These are phyloP conservation scores for Cyathus striatus DNA, from an alignment of 768 basidiomycete genomes.

Conservation along the genomic window DNA sequence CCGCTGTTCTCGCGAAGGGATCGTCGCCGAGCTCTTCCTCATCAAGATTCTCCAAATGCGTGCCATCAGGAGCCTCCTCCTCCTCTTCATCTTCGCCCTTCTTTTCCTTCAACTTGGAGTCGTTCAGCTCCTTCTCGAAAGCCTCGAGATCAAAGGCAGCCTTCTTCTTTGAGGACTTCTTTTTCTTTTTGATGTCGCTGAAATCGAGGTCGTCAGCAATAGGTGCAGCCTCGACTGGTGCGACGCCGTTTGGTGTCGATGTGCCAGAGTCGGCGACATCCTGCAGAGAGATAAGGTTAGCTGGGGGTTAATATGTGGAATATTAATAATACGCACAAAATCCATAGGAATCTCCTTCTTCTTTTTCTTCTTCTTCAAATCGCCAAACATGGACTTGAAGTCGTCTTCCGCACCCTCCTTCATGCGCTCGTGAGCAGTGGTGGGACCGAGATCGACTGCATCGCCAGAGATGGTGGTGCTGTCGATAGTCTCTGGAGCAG, in stretches of 20 bases:
- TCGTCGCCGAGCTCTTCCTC: slow-evolving; percentile 88
- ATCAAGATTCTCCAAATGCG: slow-evolving; percentile 64
- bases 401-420: slow-evolving; percentile 61
- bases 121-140: slow-evolving; percentile 88
- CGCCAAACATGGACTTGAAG: slow-evolving; percentile 80
- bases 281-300: slow-evolving; percentile 23
- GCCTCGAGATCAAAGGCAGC: slow-evolving; percentile 86
- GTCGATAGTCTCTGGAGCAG: slow-evolving; percentile 71
- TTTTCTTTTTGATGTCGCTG: slow-evolving; percentile 96
- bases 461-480: slow-evolving; percentile 65
- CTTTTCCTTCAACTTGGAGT: slow-evolving; percentile 53
- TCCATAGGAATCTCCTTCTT: slow-evolving; percentile 88
- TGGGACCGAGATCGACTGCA: slow-evolving; percentile 70
- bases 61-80: slow-evolving; percentile 53
- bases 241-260: slow-evolving; percentile 37
- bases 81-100: slow-evolving; percentile 52
- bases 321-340: slow-evolving; percentile 46
- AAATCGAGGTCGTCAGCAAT: slow-evolving; percentile 77
- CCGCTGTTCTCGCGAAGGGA: slow-evolving; percentile 62
- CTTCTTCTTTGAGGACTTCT: slow-evolving; percentile 85
- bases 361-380: slow-evolving; percentile 91
- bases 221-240: slow-evolving; percentile 37
- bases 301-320: neutral
- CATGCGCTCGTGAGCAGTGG: slow-evolving; percentile 75
- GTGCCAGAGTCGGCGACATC: slow-evolving; percentile 65